phyloP scores from a whole-genome alignment of 352 stramenopile genomes.

The Blastocystis hominis region DNA sequence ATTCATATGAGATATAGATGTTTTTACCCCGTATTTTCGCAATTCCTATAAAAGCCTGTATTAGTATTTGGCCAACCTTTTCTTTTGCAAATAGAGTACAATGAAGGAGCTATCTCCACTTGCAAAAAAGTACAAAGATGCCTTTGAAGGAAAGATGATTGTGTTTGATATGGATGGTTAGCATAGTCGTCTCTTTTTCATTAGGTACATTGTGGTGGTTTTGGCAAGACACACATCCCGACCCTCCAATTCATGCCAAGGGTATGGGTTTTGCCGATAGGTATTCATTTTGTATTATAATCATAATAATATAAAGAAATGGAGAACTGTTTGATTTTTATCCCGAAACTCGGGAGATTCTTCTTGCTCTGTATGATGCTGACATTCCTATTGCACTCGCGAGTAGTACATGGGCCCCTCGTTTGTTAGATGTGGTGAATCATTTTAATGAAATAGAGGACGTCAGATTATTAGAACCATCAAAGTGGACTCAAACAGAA shows the following conservation, averaged over 20 bases:
- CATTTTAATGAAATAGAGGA: not conserved
- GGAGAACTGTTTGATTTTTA: conserved; percentile 52
- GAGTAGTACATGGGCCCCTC: conserved; percentile 49
- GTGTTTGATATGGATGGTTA: conserved; percentile 52
- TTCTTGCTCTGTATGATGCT: conserved; percentile 35
- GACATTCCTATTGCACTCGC: conserved; percentile 49
- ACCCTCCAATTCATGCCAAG: not conserved
- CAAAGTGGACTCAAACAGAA: not conserved
- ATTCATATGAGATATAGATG: no score
- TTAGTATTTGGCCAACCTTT: no score
- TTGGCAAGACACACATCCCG: conserved; percentile 27
- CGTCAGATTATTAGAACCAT: conserved; percentile 3
- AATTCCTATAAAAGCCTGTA: no score
- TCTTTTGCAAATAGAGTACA: no score
- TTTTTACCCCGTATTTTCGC: no score
- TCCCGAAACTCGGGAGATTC: conserved; percentile 19
- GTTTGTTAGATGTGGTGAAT: not conserved
- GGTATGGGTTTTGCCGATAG: conserved; percentile 15
- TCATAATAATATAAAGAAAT: not conserved
- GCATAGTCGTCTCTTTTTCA: not conserved
- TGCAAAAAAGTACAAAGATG: conserved; percentile 42
- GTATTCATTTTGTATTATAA: not conserved
- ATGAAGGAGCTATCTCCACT: conserved; percentile 14
- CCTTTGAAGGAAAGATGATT: conserved; percentile 38
- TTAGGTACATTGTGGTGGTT: conserved; percentile 48